These are phyloP conservation scores for Elymus sibiricus DNA, from an alignment of 176 grass and related monocot genomes.

Conservation along the genomic window DNA sequence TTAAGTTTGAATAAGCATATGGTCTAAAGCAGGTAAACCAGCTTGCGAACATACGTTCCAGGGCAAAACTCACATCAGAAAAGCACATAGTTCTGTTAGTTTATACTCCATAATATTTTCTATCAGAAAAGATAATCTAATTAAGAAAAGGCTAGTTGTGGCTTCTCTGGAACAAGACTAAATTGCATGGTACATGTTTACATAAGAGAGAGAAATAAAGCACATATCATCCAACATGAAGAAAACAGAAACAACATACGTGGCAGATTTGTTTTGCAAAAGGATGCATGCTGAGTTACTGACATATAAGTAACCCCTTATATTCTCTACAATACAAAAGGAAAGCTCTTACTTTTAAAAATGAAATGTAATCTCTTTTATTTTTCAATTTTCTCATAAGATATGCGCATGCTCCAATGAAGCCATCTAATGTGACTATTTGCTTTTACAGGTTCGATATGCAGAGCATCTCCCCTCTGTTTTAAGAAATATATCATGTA, in stretches of 20 bases:
- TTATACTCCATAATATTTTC: not conserved
- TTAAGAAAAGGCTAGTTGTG: not conserved
- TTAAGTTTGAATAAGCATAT: conserved; percentile 10
- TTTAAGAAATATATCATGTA: conserved; percentile 80
- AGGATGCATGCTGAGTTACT: not conserved
- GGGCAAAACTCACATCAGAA: not conserved
- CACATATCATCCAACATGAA: not conserved
- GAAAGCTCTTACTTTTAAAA: not conserved
- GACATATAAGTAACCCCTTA: not conserved
- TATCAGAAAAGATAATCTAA: not conserved
- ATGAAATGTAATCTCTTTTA: not conserved
- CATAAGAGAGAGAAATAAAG: not conserved
- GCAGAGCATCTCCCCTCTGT: conserved; percentile 94
- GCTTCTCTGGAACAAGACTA: not conserved
- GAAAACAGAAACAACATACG: not conserved
- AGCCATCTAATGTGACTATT: conserved; percentile 20
- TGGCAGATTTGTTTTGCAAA: not conserved
- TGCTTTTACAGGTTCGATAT: conserved; percentile 76
- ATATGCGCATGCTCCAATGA: not conserved
- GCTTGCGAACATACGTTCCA: not conserved
- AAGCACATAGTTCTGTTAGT: not conserved
- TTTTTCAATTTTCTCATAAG: no score
- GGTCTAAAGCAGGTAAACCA: not conserved
- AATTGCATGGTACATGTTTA: not conserved
- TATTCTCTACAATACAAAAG: not conserved